Percentiles rank a stretch among this genome's conserved stretches.
Conservation (phyloP, 2,329 filamentous ascomycete species). For the Didymella exigua region DNA sequence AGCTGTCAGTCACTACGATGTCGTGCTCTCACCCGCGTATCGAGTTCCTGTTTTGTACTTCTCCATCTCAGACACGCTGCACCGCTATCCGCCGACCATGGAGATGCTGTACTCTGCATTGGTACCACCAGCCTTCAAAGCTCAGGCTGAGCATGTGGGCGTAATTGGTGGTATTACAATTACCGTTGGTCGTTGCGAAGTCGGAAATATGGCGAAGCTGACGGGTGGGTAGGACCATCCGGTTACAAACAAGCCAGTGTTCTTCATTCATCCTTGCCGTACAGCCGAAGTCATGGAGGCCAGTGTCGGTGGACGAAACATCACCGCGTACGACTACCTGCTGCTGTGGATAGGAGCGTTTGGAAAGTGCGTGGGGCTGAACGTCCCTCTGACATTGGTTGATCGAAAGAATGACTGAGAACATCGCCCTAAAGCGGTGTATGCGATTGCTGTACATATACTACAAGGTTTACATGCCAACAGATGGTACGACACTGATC, state of each 20-base stretch:
- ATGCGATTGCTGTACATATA: conserved; percentile 25
- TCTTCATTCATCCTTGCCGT: conserved; percentile 92
- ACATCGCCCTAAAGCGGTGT: neutral
- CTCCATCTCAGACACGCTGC: conserved; percentile 34
- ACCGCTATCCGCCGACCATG: conserved; percentile 39
- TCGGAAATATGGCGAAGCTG: neutral
- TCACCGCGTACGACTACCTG: conserved; percentile 70
- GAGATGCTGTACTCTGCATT: conserved; percentile 46
- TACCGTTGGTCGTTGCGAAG: conserved; percentile 32
- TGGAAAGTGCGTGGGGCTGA: conserved; percentile 78
- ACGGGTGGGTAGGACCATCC: conserved; percentile 73
- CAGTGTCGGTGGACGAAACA: conserved; percentile 46
- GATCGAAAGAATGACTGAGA: neutral
- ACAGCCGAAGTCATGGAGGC: conserved; percentile 78
- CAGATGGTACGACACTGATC: conserved; percentile 23
- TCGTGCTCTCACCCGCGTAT: conserved; percentile 53
- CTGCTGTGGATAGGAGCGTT: conserved; percentile 89
- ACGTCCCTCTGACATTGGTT: conserved; percentile 71
- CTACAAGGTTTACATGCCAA: conserved; percentile 26
- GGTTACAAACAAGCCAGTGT: conserved; percentile 74
- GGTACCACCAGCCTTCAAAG: conserved; percentile 41
- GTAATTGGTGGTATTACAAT: conserved; percentile 49
- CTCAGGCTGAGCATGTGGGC: conserved; percentile 44
- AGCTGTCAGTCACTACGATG: conserved; percentile 45
- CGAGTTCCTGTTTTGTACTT: conserved; percentile 55